Base-by-base conservation (phyloP, 2,329 filamentous ascomycete genomes). In the Calcarisporium arbuscula region DNA sequence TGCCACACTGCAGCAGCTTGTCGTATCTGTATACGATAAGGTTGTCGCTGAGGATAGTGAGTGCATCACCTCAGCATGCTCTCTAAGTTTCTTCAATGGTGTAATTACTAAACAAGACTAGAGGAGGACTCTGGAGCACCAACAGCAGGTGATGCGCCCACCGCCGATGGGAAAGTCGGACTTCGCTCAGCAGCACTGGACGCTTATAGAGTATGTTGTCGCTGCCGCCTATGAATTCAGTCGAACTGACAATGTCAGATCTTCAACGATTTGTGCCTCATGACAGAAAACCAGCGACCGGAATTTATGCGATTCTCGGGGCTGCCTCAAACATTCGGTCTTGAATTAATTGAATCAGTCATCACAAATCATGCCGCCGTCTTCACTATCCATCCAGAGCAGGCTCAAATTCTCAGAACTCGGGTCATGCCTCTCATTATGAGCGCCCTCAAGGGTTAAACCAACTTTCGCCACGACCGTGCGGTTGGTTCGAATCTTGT, bases 1-100 rank as follows among this genome's bases (percentile, higher is more conserved):
- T 18, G 92, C 92, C n/a, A 96, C 92, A 3, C 67, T 98, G 35
- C 90, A 95, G 60, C 92, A 96, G 58, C 74, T 98, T 11, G 81
- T 96, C 7, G 86, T 92, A 20, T 83, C 85, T 1, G 84, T 95
- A 0, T 96, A 95, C 59, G 92, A 96, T 56, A 92, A 94, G 56
- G 87, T 95, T 3, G 75, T 80, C 1, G 65, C 67, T 6, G 88
- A 95, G 65, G 88, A 95, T 55, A 80, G 80, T 82, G 61, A 56
- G 76, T 69, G 10, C 6, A 5, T 10, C 15, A 29, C 19, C n/a
- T 18, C 8, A 14, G 8, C 6, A n/a, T n/a, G 22, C 10, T 10
- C 10, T 32, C 25, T 17, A 8, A 15, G 18, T 10, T 30, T 19
- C 18, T 10, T 18, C 14, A 19, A n/a, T 10, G 12, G 11, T 22